Conservation (phyloP, 2,329 filamentous ascomycete species). For the Arthroderma sp. region DNA sequence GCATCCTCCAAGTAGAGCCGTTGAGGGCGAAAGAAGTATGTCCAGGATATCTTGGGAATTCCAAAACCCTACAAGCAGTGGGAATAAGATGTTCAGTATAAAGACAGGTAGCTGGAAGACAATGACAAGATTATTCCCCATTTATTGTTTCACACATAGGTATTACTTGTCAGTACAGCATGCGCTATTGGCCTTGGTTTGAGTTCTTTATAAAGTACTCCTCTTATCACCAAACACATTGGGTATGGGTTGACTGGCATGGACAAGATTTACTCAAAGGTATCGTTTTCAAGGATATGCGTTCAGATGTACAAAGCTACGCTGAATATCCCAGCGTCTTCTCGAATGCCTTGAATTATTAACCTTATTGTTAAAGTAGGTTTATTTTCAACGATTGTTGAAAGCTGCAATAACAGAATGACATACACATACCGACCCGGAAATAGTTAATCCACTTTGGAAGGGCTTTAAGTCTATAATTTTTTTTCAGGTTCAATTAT, state of each 20-base stretch:
- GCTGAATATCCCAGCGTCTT: too few relatives aligned
- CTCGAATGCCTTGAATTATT: not conserved
- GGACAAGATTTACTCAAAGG: too few relatives aligned
- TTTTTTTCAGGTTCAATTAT: not conserved
- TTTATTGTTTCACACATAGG: not conserved
- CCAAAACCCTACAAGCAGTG: not conserved
- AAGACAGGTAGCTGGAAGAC: not conserved
- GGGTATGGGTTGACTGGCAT: too few relatives aligned
- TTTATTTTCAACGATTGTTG: too few relatives aligned
- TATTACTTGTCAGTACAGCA: not conserved
- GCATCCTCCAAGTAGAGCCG: slow-evolving; percentile 16
- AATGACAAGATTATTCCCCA: not conserved
- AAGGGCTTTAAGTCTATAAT: not conserved
- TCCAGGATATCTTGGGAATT: not conserved
- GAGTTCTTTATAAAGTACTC: too few relatives aligned
- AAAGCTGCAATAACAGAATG: too few relatives aligned
- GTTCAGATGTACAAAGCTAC: too few relatives aligned
- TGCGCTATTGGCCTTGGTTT: not conserved
- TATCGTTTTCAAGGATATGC: too few relatives aligned
- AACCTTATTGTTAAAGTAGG: not conserved
- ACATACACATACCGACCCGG: too few relatives aligned
- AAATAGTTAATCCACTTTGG: not conserved
- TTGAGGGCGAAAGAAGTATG: not conserved
- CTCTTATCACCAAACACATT: too few relatives aligned
- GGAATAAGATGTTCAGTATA: not conserved